Base-by-base conservation (phyloP, 768 basidiomycete species). In the Leccinellum albellum region DNA sequence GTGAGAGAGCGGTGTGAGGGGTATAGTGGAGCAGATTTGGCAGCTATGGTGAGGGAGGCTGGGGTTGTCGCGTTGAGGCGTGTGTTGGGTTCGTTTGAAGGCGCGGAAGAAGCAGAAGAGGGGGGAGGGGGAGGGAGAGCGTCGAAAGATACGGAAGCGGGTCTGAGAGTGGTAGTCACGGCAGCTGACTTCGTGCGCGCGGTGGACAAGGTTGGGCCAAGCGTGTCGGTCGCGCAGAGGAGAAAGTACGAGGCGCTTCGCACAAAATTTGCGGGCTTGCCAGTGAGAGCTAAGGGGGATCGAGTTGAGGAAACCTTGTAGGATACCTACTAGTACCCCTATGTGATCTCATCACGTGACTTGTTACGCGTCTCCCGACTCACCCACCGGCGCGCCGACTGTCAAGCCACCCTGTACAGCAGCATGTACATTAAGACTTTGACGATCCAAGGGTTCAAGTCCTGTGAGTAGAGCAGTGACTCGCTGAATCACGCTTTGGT, bases 401-500 rank as follows among this genome's bases (percentile, higher is more conserved):
- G 20, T 42, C 14, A 45, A 40, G 40, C 62, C 1, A 20, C 29
- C 2, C 31, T 28, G 21, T 21, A 14, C 4, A 23, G 20, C 21
- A 46, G 37, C 28, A 91, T 91, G 89, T 87, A 86, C 67, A 93
- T 94, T 72, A 92, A 94, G 70, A 92, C 92, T 20, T 74, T 94
- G 29, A 93, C 92, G 1, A 89, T 94, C 57, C 88, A 93, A 73
- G 95, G 95, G 57, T 98, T 99, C 82, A 99, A 99, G 75, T 97
- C 94, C n/a, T 99, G 89, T 89, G 37, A 40, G 37, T 68, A 64
- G 37, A 40, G 37, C 67, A 64, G 82, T 72, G 20, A 23, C 40
- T 46, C 31, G 33, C 33, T 20, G 10, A 46, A 37, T 51, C 24
- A 9, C 8, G 29, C 15, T 35, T 44, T 48, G 24, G 21, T 53